Conservation (phyloP, 31 red algal genomes). For the Asparagopsis taxiformis region DNA sequence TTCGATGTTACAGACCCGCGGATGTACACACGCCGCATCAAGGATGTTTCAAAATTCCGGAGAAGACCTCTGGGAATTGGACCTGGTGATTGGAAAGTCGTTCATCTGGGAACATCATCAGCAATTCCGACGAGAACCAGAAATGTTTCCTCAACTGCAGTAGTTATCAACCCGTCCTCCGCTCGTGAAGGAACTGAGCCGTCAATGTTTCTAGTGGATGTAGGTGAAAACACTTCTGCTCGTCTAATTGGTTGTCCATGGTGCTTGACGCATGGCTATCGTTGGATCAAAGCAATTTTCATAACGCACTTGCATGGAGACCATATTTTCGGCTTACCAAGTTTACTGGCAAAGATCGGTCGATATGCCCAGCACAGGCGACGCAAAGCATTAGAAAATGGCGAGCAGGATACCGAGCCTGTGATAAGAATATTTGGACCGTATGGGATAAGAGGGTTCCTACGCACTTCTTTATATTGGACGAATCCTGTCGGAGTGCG, state of each 20-base stretch:
- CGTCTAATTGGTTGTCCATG: slow-evolving; percentile 54
- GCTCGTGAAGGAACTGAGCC: slow-evolving; percentile 15
- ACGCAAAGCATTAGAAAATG: slow-evolving; percentile 36
- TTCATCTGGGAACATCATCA: slow-evolving; percentile 85
- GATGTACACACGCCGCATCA: not conserved
- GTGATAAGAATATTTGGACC: slow-evolving; percentile 79
- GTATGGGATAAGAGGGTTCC: slow-evolving; percentile 72
- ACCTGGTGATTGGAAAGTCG: slow-evolving; percentile 59
- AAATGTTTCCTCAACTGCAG: slow-evolving; percentile 82
- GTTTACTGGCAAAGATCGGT: slow-evolving; percentile 55
- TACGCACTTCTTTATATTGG: slow-evolving; percentile 58
- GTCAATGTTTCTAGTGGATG: slow-evolving; percentile 80
- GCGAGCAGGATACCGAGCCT: slow-evolving; percentile 37
- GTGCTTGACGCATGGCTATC: slow-evolving; percentile 69
- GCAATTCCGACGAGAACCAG: slow-evolving; percentile 72
- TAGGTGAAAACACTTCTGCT: slow-evolving; percentile 70
- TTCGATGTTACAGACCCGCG: slow-evolving; percentile 15
- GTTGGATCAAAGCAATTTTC: slow-evolving; percentile 77
- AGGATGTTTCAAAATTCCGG: slow-evolving; percentile 16
- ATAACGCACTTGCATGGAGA: slow-evolving; percentile 97
- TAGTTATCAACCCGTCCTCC: slow-evolving; percentile 29
- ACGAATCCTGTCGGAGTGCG: slow-evolving; percentile 63
- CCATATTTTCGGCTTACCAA: slow-evolving; percentile 85
- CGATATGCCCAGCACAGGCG: slow-evolving; percentile 54
- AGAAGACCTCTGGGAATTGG: slow-evolving; percentile 28